phyloP scores from a whole-genome alignment of 257 asterid genomes.

The Anisodus tanguticus region DNA sequence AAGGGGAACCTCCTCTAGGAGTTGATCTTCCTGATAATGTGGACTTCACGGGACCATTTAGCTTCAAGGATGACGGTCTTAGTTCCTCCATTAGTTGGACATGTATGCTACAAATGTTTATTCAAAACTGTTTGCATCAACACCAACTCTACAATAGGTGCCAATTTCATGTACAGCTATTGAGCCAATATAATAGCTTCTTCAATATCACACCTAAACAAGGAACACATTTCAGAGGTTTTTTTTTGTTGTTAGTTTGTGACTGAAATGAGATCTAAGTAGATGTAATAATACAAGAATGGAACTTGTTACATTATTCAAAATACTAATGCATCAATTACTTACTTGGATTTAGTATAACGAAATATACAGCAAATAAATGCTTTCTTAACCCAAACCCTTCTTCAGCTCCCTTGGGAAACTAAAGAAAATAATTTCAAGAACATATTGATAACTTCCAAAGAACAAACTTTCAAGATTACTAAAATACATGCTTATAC shows the following conservation, averaged over 20 bases:
- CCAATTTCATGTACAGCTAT: background rate
- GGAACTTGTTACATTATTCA: background rate
- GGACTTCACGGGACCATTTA: slow-evolving; percentile 58
- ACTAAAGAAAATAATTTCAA: background rate
- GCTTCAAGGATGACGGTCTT: slow-evolving; percentile 70
- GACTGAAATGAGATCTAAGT: background rate
- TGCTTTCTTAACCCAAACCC: background rate
- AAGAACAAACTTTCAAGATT: background rate
- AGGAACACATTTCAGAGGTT: background rate
- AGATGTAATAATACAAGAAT: background rate
- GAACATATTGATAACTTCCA: background rate
- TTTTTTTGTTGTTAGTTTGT: background rate
- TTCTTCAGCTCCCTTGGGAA: background rate
- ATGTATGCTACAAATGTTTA: slow-evolving; percentile 24
- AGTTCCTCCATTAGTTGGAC: slow-evolving; percentile 73
- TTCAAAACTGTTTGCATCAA: slow-evolving; percentile 18
- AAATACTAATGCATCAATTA: background rate
- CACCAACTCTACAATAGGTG: background rate
- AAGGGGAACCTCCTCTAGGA: slow-evolving; percentile 89
- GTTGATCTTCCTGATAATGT: slow-evolving; percentile 75
- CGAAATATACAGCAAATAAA: background rate
- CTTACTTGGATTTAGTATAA: background rate
- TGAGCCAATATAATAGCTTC: slow-evolving; percentile 8
- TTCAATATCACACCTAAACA: slow-evolving; percentile 17
- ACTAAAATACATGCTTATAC: background rate